Evolutionary conservation across 768 basidiomycete species (phyloP), one percentile per base, ranked within the genome.

Genomic region (Asterophora parasitica): DNA sequence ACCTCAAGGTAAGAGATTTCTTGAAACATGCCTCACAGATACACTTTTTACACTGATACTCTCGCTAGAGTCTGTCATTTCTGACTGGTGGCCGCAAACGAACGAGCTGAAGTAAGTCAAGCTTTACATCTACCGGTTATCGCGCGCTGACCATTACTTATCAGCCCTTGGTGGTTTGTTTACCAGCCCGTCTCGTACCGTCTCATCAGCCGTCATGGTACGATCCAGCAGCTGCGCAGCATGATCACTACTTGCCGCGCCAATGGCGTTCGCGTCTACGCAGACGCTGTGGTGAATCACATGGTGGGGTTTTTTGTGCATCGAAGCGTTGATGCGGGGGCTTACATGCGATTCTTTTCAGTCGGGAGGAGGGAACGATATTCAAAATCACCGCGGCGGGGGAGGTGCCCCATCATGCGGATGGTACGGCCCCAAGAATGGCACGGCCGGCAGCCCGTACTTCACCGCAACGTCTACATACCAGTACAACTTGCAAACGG

Each of bases 201-300:
- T 19, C 44, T 45, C 19, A 37, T 23, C 15, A 45, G 34, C 17
- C 33, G 44, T n/a, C 44, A 45, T 7, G 44, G 44, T 7, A 45
- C 35, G 13, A 33, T 45, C 15, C 44, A 45, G 28, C 44, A 45
- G 23, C 17, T 45, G 8, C 44, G 44, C 19, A 45, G 44, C 35
- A 45, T 36, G 44, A 46, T 46, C 23, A 46, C 45, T 10, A 38
- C 36, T 23, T 46, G 45, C 27, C 45, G 45, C n/a, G 13, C 34
- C 9, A 36, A 38, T 28, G 45, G 45, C 16, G 45, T 46, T 10
- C 45, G 45, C 2, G 27, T 46, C 26, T 46, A 46, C n/a, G 45
- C 45, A n/a, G 45, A 46, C n/a, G 45, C 45, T 10, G 45, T 46
- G 10, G 45, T 46, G 8, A 46, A 46, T 39, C 45, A 46, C 34